Conservation (phyloP, 805 yeast species). For the Yarrowia sp. region DNA sequence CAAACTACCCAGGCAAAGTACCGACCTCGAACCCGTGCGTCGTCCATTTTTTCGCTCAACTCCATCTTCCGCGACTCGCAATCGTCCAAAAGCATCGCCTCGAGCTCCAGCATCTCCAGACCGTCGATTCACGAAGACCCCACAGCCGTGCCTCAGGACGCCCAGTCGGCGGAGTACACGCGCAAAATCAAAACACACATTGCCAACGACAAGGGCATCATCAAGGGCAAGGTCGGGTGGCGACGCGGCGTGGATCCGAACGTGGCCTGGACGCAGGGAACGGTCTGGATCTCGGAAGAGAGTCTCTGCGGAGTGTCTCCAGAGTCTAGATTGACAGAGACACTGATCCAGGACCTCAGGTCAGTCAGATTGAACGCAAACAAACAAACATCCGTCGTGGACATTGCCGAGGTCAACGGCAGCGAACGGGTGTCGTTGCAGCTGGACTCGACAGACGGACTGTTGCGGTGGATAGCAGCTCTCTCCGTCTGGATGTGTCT, state of each 20-base stretch:
- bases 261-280: neutral
- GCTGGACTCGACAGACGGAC: neutral
- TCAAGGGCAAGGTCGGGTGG: neutral
- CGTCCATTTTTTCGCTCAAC: slow-evolving; percentile 15
- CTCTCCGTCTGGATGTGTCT: slow-evolving; percentile 12
- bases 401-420: neutral
- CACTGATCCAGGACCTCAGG: neutral
- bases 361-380: neutral
- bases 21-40: neutral
- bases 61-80: slow-evolving; percentile 18
- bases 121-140: slow-evolving; percentile 18
- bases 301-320: neutral
- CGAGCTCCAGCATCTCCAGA: neutral
- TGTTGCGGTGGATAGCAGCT: slow-evolving; percentile 1
- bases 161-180: slow-evolving; percentile 8
- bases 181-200: neutral
- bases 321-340: neutral
- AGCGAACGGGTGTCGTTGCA: neutral
- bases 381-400: neutral
- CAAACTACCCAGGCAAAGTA: neutral
- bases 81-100: neutral
- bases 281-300: neutral
- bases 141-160: slow-evolving; percentile 1
- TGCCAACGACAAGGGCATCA: neutral
- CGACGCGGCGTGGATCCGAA: neutral